phyloP scores from a whole-genome alignment of 2,329 filamentous ascomycete species.

The Eutypella sp. region DNA sequence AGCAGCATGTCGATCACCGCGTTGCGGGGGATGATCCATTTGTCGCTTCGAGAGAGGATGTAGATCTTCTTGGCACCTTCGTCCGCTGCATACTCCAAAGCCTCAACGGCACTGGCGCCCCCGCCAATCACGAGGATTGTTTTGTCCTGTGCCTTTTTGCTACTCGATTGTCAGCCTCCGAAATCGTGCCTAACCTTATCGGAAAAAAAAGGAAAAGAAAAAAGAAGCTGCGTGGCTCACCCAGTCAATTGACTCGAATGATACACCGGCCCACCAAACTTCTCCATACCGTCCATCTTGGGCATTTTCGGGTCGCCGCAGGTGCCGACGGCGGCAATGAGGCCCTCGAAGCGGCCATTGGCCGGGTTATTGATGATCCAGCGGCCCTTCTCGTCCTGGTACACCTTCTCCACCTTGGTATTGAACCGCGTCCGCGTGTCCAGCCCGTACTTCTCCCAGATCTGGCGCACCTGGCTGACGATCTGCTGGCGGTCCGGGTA shows the following conservation, averaged over 20 bases:
- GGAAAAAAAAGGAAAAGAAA: neutral
- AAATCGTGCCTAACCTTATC: neutral
- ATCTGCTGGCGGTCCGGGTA: conserved; percentile 77
- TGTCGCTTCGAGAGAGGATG: conserved; percentile 72
- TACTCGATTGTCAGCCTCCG: conserved; percentile 20
- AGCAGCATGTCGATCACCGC: conserved; percentile 68
- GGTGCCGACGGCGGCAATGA: conserved; percentile 74
- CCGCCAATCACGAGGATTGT: conserved; percentile 72
- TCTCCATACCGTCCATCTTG: conserved; percentile 62
- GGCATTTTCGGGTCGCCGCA: conserved; percentile 76
- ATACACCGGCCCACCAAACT: conserved; percentile 66
- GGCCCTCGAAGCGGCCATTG: conserved; percentile 70
- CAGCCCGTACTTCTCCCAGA: conserved; percentile 73
- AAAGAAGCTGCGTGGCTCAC: conserved; percentile 19
- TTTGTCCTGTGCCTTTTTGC: conserved; percentile 68
- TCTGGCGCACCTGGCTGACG: conserved; percentile 60
- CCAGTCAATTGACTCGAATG: conserved; percentile 73
- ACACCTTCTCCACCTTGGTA: conserved; percentile 62
- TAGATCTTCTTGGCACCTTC: conserved; percentile 63
- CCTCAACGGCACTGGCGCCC: conserved; percentile 77
- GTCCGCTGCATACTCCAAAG: conserved; percentile 70
- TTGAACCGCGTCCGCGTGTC: conserved; percentile 68
- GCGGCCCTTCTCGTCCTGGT: conserved; percentile 60
- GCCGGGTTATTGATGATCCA: conserved; percentile 74
- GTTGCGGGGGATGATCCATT: conserved; percentile 85